Conservation (phyloP, 2,329 filamentous ascomycete species). For the Fusarium solani-melongenae region DNA sequence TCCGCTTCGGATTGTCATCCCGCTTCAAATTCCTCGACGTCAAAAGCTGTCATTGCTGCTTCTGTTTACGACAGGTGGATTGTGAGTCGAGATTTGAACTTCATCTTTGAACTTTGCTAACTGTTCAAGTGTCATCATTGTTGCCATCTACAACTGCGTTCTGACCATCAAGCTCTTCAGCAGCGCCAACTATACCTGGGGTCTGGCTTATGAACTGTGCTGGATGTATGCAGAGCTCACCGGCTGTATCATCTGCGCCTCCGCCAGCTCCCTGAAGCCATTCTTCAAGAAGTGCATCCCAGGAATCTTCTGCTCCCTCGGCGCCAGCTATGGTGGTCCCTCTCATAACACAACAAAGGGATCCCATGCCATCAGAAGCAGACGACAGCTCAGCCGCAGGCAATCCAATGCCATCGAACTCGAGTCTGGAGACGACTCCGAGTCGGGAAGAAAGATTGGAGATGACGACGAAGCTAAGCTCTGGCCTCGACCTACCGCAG, state of each 20-base stretch:
- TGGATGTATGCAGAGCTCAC: conserved; percentile 43
- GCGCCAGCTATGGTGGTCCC: conserved; percentile 9
- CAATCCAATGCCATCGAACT: conserved; percentile 36
- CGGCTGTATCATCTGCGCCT: conserved; percentile 39
- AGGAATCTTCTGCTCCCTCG: conserved; percentile 12
- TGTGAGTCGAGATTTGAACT: background rate
- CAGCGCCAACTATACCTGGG: conserved; percentile 37
- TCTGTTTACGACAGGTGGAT: conserved; percentile 37
- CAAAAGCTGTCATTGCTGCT: conserved; percentile 32
- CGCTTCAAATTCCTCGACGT: conserved; percentile 28
- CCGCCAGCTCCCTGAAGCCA: conserved; percentile 35
- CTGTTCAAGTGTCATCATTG: conserved; percentile 26
- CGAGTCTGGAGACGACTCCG: conserved; percentile 33
- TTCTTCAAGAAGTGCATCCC: conserved; percentile 35
- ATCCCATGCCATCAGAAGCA: conserved; percentile 15
- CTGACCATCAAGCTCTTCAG: conserved; percentile 36
- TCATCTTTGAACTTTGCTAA: background rate
- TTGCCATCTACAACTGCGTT: conserved; percentile 36
- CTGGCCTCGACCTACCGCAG: conserved; percentile 18
- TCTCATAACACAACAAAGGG: conserved; percentile 8
- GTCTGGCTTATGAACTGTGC: conserved; percentile 34
- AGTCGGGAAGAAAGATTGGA: conserved; percentile 20
- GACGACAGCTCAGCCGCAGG: conserved; percentile 32
- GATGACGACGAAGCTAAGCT: conserved; percentile 35
- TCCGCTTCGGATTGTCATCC: conserved; percentile 25